phyloP scores from a whole-genome alignment of 2,329 filamentous ascomycete genomes.

The Alternaria burnsii region DNA sequence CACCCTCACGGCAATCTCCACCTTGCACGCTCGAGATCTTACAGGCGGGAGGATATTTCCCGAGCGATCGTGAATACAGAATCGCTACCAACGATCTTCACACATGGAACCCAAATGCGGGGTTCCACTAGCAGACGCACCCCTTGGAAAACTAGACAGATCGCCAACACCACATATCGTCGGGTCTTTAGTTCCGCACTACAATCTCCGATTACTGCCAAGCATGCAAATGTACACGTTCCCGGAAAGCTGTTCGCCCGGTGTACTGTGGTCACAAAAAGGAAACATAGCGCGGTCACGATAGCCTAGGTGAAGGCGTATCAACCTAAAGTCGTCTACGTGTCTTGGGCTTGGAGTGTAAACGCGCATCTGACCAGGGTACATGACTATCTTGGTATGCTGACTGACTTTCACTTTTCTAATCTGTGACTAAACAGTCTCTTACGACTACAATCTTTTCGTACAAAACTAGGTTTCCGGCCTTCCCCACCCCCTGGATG shows the following conservation, averaged over 20 bases:
- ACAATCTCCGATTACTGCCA: not conserved
- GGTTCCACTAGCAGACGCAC: conserved; percentile 2
- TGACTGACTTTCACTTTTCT: not conserved
- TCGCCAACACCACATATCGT: conserved; percentile 5
- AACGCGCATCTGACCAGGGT: not conserved
- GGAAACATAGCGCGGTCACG: not conserved
- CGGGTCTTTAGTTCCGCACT: conserved; percentile 3
- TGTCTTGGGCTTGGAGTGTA: not conserved
- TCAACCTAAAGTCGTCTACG: not conserved
- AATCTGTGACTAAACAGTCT: not conserved
- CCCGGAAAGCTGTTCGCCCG: not conserved
- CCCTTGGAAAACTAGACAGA: conserved; percentile 1
- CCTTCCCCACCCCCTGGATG: not conserved
- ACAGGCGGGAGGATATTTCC: conserved; percentile 3
- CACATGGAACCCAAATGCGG: conserved; percentile 9
- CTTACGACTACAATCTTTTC: conserved; percentile 1
- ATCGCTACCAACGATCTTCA: conserved; percentile 10
- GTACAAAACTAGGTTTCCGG: conserved; percentile 1
- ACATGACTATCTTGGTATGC: not conserved
- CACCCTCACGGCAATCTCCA: conserved; percentile 5
- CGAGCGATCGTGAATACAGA: conserved; percentile 4
- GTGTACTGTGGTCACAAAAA: not conserved
- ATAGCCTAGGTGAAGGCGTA: not conserved
- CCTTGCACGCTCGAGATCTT: not conserved
- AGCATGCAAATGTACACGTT: not conserved